phyloP scores from a whole-genome alignment of 148 eudicot genomes.

The Rhododendron williamsianum region DNA sequence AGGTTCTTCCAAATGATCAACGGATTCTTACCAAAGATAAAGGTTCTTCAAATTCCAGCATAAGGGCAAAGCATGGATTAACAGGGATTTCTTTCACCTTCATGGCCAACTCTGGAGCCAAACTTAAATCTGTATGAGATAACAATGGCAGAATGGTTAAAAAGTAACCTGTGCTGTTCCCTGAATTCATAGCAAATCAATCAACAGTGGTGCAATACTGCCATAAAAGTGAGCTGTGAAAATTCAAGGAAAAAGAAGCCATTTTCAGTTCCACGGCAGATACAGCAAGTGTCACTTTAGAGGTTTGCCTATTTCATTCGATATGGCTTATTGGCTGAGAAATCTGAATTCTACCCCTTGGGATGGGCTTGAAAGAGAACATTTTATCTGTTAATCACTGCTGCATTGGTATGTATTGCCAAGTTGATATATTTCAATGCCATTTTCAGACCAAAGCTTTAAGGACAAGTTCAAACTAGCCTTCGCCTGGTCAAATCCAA shows the following conservation, averaged over 20 bases:
- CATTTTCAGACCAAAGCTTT: background rate
- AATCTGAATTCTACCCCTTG: background rate
- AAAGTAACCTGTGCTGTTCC: background rate
- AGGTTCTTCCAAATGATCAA: constrained; percentile 47
- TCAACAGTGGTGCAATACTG: background rate
- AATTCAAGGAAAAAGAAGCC: background rate
- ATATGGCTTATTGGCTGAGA: background rate
- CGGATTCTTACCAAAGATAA: constrained; percentile 50
- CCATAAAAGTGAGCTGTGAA: background rate
- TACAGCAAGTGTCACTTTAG: background rate
- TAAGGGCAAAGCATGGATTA: constrained; percentile 78
- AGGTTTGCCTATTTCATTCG: background rate
- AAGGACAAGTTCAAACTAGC: background rate
- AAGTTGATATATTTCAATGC: background rate
- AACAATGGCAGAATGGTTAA: constrained; percentile 1
- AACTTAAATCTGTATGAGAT: constrained; percentile 42
- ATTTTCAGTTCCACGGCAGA: background rate
- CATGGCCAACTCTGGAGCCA: constrained; percentile 52
- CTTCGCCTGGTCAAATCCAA: background rate
- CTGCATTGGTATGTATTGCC: background rate
- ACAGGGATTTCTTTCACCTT: constrained; percentile 60
- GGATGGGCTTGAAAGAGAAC: background rate
- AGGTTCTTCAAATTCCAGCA: constrained; percentile 85
- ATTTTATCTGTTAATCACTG: background rate
- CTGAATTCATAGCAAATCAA: background rate